Evolutionary conservation across 1,284 basidiomycete species (phyloP), one percentile per base, ranked within the genome.

Genomic region (Takashimella koratensis): DNA sequence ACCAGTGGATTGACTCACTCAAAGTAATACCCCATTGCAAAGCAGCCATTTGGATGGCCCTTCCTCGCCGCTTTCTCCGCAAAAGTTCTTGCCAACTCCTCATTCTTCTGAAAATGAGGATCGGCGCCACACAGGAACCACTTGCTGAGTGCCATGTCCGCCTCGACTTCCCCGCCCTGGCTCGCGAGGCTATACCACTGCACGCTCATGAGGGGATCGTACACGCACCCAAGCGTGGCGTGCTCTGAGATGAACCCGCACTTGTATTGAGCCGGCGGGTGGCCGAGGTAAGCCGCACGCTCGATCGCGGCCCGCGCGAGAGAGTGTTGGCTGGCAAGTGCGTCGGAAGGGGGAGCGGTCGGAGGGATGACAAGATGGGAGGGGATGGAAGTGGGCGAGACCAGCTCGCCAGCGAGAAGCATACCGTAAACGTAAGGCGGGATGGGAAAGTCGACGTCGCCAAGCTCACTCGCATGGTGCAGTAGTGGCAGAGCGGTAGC

Each of bases 81-180:
- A 78, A 96, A 97, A 0, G 86, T 89, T 64, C 84, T 85, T 0
- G 94, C 93, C 1, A 97, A 79, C 0, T 74, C 77, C 71, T 97
- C 93, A 74, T 96, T 91, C 76, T 93, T 93, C 24, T 90, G 88
- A 64, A 97, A 95, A 48, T 76, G 79, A 21, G 83, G 83, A 36
- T 89, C 86, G 0, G 84, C 84, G 0, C 90, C 90, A 70, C 92
- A 95, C 47, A 96, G 76, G 80, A 95, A 96, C 93, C 92, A 96
- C 75, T 94, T 96, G 75, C 83, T 86, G 45, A 96, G 80, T 5
- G 90, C 92, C 91, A 98, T 94, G 73, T 97, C 92, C 0, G 94
- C 94, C 70, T 97, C 92, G 42, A 83, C 80, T 74, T 96, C 90
- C 27, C 88, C 88, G 61, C 86, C 83, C 74, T 93, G 86, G 53